Evolutionary conservation across 2,329 filamentous ascomycete species (phyloP), one percentile per base, ranked within the genome.

Genomic region (Trichoderma aggressivum): DNA sequence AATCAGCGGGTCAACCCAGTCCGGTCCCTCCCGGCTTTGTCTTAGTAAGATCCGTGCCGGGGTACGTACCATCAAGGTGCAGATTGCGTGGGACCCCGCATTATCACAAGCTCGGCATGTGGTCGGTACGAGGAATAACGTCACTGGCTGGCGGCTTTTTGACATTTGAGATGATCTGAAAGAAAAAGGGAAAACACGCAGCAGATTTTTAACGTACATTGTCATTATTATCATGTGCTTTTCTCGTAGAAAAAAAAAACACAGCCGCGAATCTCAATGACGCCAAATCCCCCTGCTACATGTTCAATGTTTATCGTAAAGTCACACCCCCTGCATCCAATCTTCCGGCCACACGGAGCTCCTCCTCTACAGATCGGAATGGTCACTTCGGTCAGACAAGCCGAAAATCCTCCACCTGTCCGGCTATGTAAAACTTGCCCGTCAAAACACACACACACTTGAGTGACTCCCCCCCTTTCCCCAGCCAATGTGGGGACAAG

Each of bases 51-150:
- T 34, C 12, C 62, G 18, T 32, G 30, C 8, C 55, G 28, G 39
- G 34, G 30, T 65, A 66, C 59, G 36, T 62, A 62, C 59, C 63
- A 26, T 53, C 50, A 26, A 53, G 63, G 63, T 63, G 60, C 60
- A n/a, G 28, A 30, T 16, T 50, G 43, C 43, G 53, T 34, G 63
- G 63, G 30, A 77, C 85, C 85, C 85, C 85, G 84, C 85, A 86
- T 83, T 83, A 84, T 87, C 85, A 87, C 85, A 87, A 87, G 85
- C 85, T 87, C 85, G 84, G 84, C 65, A 82, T 84, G 78, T 75
- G 78, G 73, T 86, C 85, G 85, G 85, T 79, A 84, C 85, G 79
- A 67, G 70, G 64, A 55, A 55, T 73, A 74, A 78, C 75, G 76
- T 78, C 75, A 78, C 76, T 73, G 59, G 36, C n/a, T 39, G 11